A percentile compares a stretch with the other conserved stretches of the same genome.
Evolutionary conservation across 805 yeast species (phyloP).

Genomic region (Wickerhamomyces sydowiorum): DNA sequence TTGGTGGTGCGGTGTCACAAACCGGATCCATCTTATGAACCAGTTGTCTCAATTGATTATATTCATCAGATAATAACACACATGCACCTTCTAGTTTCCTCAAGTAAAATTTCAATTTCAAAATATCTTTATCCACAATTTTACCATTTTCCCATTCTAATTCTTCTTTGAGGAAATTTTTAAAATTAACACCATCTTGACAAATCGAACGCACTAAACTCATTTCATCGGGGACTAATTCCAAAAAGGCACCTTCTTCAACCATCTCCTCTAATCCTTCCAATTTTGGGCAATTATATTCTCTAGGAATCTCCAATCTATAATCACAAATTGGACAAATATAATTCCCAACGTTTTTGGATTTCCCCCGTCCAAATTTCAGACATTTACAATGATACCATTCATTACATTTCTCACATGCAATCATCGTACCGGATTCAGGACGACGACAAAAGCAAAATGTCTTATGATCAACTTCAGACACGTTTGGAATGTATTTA

Average conservation of each 20-base stretch:
- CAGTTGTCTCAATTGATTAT: conserved; percentile 21
- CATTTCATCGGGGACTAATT: conserved; percentile 30
- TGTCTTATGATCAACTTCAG: conserved; percentile 15
- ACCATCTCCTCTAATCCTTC: conserved; percentile 26
- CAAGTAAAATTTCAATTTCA: conserved; percentile 34
- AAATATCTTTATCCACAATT: conserved; percentile 17
- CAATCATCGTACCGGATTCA: conserved; percentile 62
- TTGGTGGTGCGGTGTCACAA: conserved; percentile 22
- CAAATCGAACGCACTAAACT: conserved; percentile 12
- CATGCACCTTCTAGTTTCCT: conserved; percentile 44
- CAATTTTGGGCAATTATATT: conserved; percentile 27
- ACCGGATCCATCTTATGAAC: conserved; percentile 22
- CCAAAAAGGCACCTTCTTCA: conserved; percentile 22
- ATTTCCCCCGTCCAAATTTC: conserved; percentile 28
- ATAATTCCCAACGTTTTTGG: conserved; percentile 31
- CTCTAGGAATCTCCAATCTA: conserved; percentile 24
- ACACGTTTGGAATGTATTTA: conserved; percentile 5
- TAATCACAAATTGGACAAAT: conserved; percentile 52
- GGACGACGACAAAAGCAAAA: conserved; percentile 61
- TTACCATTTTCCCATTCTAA: conserved; percentile 14
- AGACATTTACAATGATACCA: conserved; percentile 68
- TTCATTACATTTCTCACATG: conserved; percentile 63
- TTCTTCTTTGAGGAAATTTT: conserved; percentile 12
- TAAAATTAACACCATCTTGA: conserved; percentile 15
- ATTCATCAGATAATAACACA: conserved; percentile 28